Evolutionary conservation across 2,329 filamentous ascomycete species (phyloP).

Genomic region (Aspergillus transmontanensis): DNA sequence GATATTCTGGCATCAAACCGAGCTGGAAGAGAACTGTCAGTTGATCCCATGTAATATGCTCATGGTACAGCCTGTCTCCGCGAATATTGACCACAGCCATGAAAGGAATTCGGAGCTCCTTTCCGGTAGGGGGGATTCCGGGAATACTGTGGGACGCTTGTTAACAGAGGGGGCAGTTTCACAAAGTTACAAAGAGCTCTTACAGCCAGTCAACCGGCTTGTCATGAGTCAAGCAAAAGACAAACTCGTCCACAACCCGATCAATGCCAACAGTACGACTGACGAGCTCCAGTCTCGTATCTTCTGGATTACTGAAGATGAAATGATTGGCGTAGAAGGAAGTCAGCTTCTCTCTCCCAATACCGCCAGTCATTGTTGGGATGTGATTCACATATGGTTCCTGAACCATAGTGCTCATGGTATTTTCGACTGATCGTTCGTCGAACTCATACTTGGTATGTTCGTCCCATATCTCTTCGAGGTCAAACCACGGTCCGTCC

Average conservation of each 20-base stretch:
- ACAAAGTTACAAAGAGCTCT: slow-evolving; percentile 27
- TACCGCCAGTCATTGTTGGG: slow-evolving; percentile 68
- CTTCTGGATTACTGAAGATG: slow-evolving; percentile 68
- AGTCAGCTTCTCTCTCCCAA: slow-evolving; percentile 63
- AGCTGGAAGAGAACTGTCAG: slow-evolving; percentile 62
- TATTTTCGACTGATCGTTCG: slow-evolving; percentile 64
- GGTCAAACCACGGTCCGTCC: slow-evolving; percentile 67
- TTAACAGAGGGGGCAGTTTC: too few relatives aligned
- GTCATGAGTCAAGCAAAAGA: slow-evolving; percentile 65
- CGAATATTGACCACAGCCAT: slow-evolving; percentile 66
- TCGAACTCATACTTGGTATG: slow-evolving; percentile 71
- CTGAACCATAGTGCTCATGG: slow-evolving; percentile 75
- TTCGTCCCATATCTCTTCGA: slow-evolving; percentile 75
- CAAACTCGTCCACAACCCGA: slow-evolving; percentile 66
- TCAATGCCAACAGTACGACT: slow-evolving; percentile 68
- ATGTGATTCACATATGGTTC: slow-evolving; percentile 77
- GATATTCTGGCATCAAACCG: slow-evolving; percentile 63
- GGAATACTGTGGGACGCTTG: slow-evolving; percentile 46
- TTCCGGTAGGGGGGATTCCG: slow-evolving; percentile 59
- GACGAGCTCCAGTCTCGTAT: slow-evolving; percentile 66
- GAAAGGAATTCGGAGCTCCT: slow-evolving; percentile 59
- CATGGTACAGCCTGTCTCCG: slow-evolving; percentile 68
- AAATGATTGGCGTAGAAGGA: slow-evolving; percentile 72
- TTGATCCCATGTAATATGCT: slow-evolving; percentile 73
- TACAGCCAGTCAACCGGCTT: slow-evolving; percentile 68